A percentile compares a stretch with the other conserved stretches of the same genome.
These are phyloP conservation scores for Trichoderma breve DNA, from an alignment of 2,329 filamentous ascomycete species.

Conservation along the genomic window DNA sequence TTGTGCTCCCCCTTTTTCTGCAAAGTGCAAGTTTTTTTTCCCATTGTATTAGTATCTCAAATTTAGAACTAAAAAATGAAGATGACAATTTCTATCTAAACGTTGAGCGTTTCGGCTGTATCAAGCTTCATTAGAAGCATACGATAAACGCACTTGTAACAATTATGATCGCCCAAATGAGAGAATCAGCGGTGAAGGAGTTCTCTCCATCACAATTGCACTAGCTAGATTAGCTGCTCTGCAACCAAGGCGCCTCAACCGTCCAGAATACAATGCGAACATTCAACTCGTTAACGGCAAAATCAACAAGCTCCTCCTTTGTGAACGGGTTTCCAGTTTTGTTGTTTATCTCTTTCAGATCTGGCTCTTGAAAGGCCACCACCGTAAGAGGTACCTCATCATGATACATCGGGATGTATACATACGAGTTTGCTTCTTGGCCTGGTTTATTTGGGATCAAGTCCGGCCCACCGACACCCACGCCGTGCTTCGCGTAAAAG, in stretches of 20 bases:
- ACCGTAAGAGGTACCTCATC: neutral
- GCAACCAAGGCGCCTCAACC: neutral
- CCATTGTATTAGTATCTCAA: too few species aligned
- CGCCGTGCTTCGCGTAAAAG: slow-evolving; percentile 20
- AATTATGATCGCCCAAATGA: too few species aligned
- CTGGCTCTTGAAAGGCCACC: neutral
- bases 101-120: too few species aligned
- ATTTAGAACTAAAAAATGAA: too few species aligned
- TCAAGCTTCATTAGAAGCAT: too few species aligned
- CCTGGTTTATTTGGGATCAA: slow-evolving; percentile 18
- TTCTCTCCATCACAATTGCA: neutral
- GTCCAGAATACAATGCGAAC: slow-evolving; percentile 6
- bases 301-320: slow-evolving; percentile 24
- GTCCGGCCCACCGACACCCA: slow-evolving; percentile 24
- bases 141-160: too few species aligned
- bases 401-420: slow-evolving; percentile 18
- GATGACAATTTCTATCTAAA: too few species aligned
- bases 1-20: too few species aligned
- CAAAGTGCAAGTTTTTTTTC: too few species aligned
- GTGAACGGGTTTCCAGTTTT: slow-evolving; percentile 20
- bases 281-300: slow-evolving; percentile 16
- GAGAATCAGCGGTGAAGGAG: too few species aligned
- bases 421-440: slow-evolving; percentile 23
- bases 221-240: neutral
- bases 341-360: slow-evolving; percentile 8